Evolutionary conservation across 352 stramenopile species (phyloP), one percentile per base, ranked within the genome.

Genomic region (Phytophthora europaea): DNA sequence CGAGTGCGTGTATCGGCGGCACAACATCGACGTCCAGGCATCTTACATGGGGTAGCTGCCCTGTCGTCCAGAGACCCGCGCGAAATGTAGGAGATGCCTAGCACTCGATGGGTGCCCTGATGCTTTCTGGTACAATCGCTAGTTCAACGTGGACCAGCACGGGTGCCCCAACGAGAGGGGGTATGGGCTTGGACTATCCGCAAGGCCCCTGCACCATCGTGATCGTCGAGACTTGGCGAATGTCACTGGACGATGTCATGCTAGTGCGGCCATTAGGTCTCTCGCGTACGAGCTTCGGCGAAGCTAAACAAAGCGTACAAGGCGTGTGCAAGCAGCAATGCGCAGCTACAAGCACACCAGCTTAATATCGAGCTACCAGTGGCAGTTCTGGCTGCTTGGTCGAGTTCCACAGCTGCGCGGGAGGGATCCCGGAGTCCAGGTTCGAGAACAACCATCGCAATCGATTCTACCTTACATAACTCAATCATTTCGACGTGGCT

Each of bases 361-460:
- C 10, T 48, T 87, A 4, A 43, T 72, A 2, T 81, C 78, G 0
- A 65, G n/a, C 6, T 72, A 83, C 16, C 61, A 75, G 48, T 28
- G 18, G 4, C 22, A 36, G 45, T 65, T 75, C 4, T 54, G 54
- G n/a, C 16, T 70, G 16, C 33, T 70, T 73, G 50, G 61, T 88
- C 10, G 80, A 86, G 59, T 83, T 75, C 51, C 40, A 73, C 0
- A 87, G 80, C 47, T 89, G 82, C 57, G 47, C 61, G 9, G 73
- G 50, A 16, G 78, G 67, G 2, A 65, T 84, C 4, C 48, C 72
- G 0, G 52, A 66, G 47, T 65, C 62, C 2, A 59, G 55, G 43
- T 85, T 84, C 31, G 54, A 61, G 36, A 71, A 59, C 31, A 63
- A 34, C 20, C 85, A 82, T 64, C 65, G 23, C 2, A 79, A 74